Conservation (phyloP, 805 yeast genomes). For the Tetrapisispora pingtungensis region DNA sequence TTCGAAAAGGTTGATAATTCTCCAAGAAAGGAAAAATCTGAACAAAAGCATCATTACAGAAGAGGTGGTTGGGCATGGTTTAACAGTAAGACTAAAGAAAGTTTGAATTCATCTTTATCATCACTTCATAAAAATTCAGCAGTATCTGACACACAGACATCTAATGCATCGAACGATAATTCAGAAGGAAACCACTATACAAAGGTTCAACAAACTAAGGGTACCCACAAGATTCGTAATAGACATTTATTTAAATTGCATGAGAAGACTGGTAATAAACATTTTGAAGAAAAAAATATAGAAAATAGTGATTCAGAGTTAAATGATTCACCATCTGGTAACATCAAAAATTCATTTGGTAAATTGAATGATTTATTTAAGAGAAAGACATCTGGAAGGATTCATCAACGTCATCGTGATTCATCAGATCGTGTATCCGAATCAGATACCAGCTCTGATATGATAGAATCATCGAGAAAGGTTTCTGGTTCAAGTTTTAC, state of each 20-base stretch:
- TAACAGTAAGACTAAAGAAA: constrained; percentile 3
- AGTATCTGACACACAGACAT: neutral
- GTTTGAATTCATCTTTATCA: neutral
- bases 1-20: neutral
- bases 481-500: neutral
- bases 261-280: neutral
- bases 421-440: too few species aligned
- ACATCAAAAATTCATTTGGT: constrained; percentile 2
- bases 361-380: constrained; percentile 4
- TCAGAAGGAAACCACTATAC: too few species aligned
- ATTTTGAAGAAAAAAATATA: neutral
- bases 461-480: neutral
- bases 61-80: constrained; percentile 16
- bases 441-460: neutral
- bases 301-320: neutral
- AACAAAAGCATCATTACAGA: constrained; percentile 5
- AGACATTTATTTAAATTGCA: neutral
- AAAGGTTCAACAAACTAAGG: neutral
- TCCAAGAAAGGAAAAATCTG: neutral
- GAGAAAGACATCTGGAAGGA: neutral
- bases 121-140: neutral
- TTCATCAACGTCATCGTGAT: neutral
- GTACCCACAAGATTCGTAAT: neutral
- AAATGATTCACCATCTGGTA: neutral
- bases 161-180: neutral